Percentiles rank a stretch among this genome's conserved stretches.
phyloP scores from a whole-genome alignment of 2,329 filamentous ascomycete species.

The Penicillium sp. region DNA sequence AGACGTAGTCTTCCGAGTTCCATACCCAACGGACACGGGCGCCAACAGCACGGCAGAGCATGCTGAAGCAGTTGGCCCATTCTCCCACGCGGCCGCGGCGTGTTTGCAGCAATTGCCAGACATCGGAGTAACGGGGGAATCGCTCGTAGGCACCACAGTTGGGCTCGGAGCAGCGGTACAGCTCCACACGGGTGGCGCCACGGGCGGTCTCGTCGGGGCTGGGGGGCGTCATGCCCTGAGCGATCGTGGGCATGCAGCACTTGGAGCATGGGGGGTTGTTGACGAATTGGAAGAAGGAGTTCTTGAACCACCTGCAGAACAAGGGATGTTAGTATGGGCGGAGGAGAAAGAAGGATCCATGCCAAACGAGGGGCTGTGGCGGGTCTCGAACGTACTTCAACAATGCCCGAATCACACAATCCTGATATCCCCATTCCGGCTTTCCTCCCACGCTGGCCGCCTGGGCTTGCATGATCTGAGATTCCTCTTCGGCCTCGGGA shows the following conservation, averaged over 20 bases:
- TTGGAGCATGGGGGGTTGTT: conserved; percentile 88
- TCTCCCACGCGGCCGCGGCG: conserved; percentile 86
- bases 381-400: conserved; percentile 67
- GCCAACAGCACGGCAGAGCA: conserved; percentile 93
- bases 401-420: conserved; percentile 89
- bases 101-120: conserved; percentile 89
- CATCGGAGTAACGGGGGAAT: conserved; percentile 93
- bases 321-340: conserved; percentile 22
- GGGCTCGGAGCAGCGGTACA: conserved; percentile 82
- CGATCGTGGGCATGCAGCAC: conserved; percentile 82
- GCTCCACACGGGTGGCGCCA: conserved; percentile 84
- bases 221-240: conserved; percentile 81
- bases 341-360: neutral
- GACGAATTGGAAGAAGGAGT: conserved; percentile 93
- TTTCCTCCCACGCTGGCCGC: conserved; percentile 85
- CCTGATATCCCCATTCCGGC: conserved; percentile 95
- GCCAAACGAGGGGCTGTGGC: conserved; percentile 12
- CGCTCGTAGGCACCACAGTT: conserved; percentile 81
- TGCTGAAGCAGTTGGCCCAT: conserved; percentile 98
- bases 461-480: conserved; percentile 83
- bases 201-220: conserved; percentile 88
- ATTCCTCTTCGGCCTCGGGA: conserved; percentile 90
- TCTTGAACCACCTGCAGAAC: conserved; percentile 82
- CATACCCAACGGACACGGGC: conserved; percentile 95
- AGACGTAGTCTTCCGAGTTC: conserved; percentile 97